These are phyloP conservation scores for Gossypium thurberi DNA, from an alignment of 345 rosid genomes.

Conservation along the genomic window DNA sequence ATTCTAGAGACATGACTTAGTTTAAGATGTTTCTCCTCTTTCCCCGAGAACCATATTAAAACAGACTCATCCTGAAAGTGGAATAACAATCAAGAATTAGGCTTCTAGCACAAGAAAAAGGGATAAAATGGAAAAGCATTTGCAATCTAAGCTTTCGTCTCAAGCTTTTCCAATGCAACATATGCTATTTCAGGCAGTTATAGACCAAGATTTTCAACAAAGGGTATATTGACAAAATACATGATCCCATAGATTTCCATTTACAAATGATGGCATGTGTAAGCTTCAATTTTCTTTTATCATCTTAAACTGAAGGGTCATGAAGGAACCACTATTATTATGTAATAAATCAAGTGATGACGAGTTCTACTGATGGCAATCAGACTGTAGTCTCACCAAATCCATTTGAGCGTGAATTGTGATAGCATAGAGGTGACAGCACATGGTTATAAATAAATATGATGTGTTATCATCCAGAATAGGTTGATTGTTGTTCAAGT, in stretches of 20 bases:
- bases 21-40: conserved; percentile 82
- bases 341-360: background rate
- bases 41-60: conserved; percentile 96
- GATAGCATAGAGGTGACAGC: background rate
- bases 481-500: background rate
- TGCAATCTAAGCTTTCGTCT: background rate
- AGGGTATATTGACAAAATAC: background rate
- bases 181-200: background rate
- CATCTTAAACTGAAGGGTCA: background rate
- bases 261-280: background rate
- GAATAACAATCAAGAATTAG: conserved; percentile 16
- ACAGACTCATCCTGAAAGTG: conserved; percentile 84
- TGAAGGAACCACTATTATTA: background rate
- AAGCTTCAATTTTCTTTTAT: background rate
- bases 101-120: background rate
- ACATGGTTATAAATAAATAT: background rate
- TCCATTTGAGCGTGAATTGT: background rate
- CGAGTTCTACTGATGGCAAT: background rate
- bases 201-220: background rate
- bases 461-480: background rate
- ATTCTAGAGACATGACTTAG: conserved; percentile 87
- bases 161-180: background rate
- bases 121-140: background rate
- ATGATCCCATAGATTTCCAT: background rate
- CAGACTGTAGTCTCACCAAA: background rate